Conservation (phyloP, 1,139 yeast genomes). For the Scheffersomyces cryptocercus region DNA sequence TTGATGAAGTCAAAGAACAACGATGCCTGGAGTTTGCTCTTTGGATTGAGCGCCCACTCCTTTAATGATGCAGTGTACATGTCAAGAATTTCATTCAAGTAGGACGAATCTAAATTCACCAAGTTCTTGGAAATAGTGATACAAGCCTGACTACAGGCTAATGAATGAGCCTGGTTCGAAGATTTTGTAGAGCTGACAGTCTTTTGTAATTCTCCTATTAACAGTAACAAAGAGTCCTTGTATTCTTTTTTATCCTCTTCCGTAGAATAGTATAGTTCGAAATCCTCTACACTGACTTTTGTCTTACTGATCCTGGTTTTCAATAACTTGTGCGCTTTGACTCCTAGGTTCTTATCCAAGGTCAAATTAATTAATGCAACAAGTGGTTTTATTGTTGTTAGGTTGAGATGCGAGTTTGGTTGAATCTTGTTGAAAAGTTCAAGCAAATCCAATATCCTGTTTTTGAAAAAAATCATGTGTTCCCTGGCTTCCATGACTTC, state of each 20-base stretch:
- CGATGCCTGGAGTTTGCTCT: constrained; percentile 56
- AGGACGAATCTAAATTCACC: constrained; percentile 30
- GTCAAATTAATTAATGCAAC: constrained; percentile 65
- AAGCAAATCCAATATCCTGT: constrained; percentile 73
- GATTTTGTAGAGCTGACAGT: constrained; percentile 44
- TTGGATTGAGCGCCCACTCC: constrained; percentile 55
- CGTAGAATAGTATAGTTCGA: constrained; percentile 18
- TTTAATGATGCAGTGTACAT: constrained; percentile 59
- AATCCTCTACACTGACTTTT: constrained; percentile 28
- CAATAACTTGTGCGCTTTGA: constrained; percentile 72
- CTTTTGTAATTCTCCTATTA: constrained; percentile 35
- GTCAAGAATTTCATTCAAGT: constrained; percentile 44
- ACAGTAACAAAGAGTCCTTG: constrained; percentile 20
- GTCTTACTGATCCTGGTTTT: constrained; percentile 64
- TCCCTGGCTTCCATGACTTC: constrained; percentile 78
- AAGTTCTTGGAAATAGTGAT: constrained; percentile 63
- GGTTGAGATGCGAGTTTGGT: constrained; percentile 41
- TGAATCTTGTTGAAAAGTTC: constrained; percentile 58
- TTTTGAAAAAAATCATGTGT: constrained; percentile 77
- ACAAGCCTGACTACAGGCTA: constrained; percentile 63
- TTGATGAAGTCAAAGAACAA: constrained; percentile 79
- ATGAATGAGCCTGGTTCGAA: constrained; percentile 50
- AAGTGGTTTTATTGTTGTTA: constrained; percentile 59
- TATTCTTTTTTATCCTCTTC: constrained; percentile 15
- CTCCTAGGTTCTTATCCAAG: constrained; percentile 66